Conservation (phyloP, 805 yeast genomes). For the Sugiyamaella mastotermitis region DNA sequence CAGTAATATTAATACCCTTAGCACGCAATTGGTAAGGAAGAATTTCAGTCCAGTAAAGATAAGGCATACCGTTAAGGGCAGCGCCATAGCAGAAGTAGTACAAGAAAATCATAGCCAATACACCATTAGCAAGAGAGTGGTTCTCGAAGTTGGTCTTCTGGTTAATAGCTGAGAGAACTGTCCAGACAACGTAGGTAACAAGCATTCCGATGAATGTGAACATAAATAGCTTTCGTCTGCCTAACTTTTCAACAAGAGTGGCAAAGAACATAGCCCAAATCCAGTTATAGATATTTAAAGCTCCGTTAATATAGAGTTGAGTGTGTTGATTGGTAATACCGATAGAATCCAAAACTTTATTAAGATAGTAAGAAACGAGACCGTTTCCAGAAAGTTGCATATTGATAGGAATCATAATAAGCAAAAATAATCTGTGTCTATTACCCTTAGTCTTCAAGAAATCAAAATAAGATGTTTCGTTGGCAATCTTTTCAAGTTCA, state of each 20-base stretch:
- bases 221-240: conserved; percentile 15
- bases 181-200: conserved; percentile 32
- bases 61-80: conserved; percentile 15
- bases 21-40: conserved; percentile 32
- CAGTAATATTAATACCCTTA: conserved; percentile 35
- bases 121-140: conserved; percentile 11
- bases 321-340: conserved; percentile 37
- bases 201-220: conserved; percentile 12
- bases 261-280: conserved; percentile 7
- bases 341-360: conserved; percentile 46
- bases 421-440: conserved; percentile 9
- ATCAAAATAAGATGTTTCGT: conserved; percentile 7
- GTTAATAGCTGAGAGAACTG: conserved; percentile 43
- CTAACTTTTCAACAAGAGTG: conserved; percentile 9
- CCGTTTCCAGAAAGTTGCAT: conserved; percentile 16
- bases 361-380: conserved; percentile 36
- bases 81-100: conserved; percentile 12
- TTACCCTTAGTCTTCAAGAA: conserved; percentile 8
- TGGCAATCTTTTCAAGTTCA: conserved; percentile 19
- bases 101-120: conserved; percentile 16
- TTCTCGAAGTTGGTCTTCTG: conserved; percentile 9
- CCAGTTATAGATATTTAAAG: conserved; percentile 8
- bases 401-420: conserved; percentile 8
- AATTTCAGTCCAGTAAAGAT: conserved; percentile 21
- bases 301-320: conserved; percentile 12